Base-by-base conservation (phyloP, 2,329 filamentous ascomycete genomes). In the Colletotrichum simmondsii region DNA sequence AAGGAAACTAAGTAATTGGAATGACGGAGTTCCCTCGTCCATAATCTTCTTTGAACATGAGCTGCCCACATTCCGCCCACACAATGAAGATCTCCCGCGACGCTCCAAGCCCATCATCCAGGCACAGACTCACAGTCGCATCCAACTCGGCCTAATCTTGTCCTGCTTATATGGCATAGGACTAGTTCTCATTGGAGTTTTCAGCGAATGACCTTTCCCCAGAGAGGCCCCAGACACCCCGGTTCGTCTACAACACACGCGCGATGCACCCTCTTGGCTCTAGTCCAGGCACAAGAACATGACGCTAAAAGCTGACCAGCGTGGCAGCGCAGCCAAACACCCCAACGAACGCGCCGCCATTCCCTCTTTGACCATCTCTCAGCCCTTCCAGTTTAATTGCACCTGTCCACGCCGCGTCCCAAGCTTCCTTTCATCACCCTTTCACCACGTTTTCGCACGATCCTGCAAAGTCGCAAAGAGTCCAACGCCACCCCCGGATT, bases 241-340 rank as follows among this genome's bases (percentile, higher is more conserved):
- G 14, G 60, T 35, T 35, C 60, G 49, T 49, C 26, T 12, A 24
- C 53, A 56, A 24, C 53, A 56, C 10, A 57, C 5, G 19, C 28
- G 28, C 54, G 42, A 53, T 26, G 60, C 42, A 22, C 46, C 49
- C 28, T 16, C 61, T 54, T 37, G 24, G 59, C 14, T 16, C 22
- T 26, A 30, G 46, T 53, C 46, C 60, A 63, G 32, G 32, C 62
- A 16, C 62, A 56, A 32, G 62, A 26, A 42, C 62, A 46, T 30
- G 52, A 30, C 62, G 49, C 62, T 56, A 65, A 56, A 65, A 30
- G 52, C 52, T 42, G 62, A 56, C 49, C 46, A 65, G 32, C 53
- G 24, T 24, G 22, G 14, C 53, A 56, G 52, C 22, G 32, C 32
- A 14, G 30, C 22, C 10, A 35, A 35, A 35, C 32, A 35, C 32